phyloP scores from a whole-genome alignment of 192 early-diverging fungal genomes.

The Dissophora ornata region DNA sequence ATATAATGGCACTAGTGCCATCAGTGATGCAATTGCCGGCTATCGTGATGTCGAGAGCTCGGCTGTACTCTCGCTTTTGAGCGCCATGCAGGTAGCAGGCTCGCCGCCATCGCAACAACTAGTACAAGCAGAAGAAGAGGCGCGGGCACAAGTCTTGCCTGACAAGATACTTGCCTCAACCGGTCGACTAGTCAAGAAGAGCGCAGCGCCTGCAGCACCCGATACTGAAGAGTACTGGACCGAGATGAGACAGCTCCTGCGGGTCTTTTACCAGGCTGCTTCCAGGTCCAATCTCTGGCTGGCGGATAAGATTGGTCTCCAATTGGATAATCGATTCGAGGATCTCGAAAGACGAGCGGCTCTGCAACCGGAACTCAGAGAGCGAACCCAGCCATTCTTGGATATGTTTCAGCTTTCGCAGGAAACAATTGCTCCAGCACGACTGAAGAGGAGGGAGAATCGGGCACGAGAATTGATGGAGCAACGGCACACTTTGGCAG shows the following conservation, averaged over 20 bases:
- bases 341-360: conserved; percentile 20
- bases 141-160: too few relatives aligned
- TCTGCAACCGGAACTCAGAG: not conserved
- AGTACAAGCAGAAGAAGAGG: too few relatives aligned
- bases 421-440: not conserved
- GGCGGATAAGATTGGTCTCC: conserved; percentile 32
- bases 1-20: too few relatives aligned
- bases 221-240: not conserved
- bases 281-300: conserved; percentile 19
- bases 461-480: conserved; percentile 7
- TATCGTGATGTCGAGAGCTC: not conserved
- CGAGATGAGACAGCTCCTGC: conserved; percentile 11
- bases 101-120: too few relatives aligned
- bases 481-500: conserved; percentile 4
- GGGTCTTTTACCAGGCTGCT: conserved; percentile 22
- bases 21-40: not conserved
- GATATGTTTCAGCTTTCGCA: conserved; percentile 13
- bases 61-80: too few relatives aligned
- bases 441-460: conserved; percentile 11
- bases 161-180: too few relatives aligned
- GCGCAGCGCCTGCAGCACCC: not conserved
- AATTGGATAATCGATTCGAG: conserved; percentile 9
- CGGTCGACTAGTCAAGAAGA: not conserved
- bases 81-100: too few relatives aligned
- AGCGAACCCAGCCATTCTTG: conserved; percentile 11